These are phyloP conservation scores for Tephrocybe sp. DNA, from an alignment of 768 basidiomycete genomes.

Conservation along the genomic window DNA sequence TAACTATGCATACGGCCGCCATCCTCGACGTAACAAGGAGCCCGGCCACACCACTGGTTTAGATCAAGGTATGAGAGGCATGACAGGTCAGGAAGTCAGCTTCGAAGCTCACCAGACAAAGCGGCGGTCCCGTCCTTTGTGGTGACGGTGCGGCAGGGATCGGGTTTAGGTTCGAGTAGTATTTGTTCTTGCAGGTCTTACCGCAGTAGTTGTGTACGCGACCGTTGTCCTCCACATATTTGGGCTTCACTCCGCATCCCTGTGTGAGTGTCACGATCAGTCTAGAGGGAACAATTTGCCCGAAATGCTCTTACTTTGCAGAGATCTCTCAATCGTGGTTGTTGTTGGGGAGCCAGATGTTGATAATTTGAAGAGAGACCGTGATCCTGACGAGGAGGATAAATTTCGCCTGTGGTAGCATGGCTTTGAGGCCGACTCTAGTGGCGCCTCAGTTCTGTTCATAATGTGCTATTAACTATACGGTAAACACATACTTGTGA, in stretches of 20 bases:
- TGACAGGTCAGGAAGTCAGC: not conserved
- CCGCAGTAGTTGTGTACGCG: slow-evolving; percentile 9
- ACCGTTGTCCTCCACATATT: not conserved
- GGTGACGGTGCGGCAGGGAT: not conserved
- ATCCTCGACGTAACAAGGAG: not conserved
- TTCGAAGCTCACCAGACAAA: not conserved
- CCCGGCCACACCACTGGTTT: not conserved
- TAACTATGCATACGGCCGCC: not conserved
- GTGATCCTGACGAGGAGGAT: too few species aligned
- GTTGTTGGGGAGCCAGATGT: not conserved
- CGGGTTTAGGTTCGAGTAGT: not conserved
- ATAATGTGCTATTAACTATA: too few species aligned
- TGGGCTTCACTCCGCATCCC: slow-evolving; percentile 4
- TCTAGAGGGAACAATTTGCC: not conserved
- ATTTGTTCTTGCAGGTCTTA: not conserved
- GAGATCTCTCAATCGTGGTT: not conserved
- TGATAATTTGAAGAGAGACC: not conserved
- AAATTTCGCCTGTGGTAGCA: too few species aligned
- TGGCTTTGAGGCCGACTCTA: too few species aligned
- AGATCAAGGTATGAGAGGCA: not conserved
- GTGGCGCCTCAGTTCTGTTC: too few species aligned
- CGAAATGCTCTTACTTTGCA: not conserved
- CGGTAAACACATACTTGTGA: not conserved
- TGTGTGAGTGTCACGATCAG: not conserved
- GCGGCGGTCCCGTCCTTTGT: not conserved